Conservation (phyloP, 352 stramenopile genomes). For the Thalassiosira oceanica region DNA sequence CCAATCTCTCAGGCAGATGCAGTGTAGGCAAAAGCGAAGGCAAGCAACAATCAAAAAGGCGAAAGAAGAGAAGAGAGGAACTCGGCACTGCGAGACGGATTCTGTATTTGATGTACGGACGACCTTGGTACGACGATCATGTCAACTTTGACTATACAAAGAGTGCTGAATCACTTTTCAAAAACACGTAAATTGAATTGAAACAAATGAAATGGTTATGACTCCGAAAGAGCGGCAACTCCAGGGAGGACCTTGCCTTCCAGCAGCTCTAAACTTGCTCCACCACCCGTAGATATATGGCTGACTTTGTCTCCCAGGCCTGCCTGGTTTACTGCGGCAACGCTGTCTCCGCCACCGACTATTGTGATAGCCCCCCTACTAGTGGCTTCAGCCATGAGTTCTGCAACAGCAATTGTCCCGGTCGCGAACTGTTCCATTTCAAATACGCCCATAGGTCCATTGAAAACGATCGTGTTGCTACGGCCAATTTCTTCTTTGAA, state of each 20-base stretch:
- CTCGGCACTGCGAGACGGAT: constrained; percentile 9
- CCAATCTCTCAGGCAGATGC: constrained; percentile 20
- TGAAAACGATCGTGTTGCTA: constrained; percentile 75
- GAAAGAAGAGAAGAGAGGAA: too few species aligned
- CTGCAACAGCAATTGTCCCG: constrained; percentile 90
- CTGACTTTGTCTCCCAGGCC: constrained; percentile 90
- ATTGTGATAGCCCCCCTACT: constrained; percentile 72
- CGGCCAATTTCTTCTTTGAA: constrained; percentile 69
- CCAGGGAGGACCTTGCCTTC: constrained; percentile 98
- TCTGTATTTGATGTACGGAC: constrained; percentile 65
- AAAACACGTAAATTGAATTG: too few species aligned
- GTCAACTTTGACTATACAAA: too few species aligned
- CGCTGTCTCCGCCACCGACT: constrained; percentile 91
- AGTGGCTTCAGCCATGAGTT: constrained; percentile 88
- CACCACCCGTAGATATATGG: constrained; percentile 95
- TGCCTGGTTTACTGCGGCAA: constrained; percentile 92
- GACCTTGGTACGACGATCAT: constrained; percentile 63
- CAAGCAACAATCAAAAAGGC: background rate
- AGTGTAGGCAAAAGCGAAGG: background rate
- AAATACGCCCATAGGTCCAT: constrained; percentile 95
- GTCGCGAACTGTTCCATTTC: constrained; percentile 94
- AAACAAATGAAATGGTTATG: constrained; percentile 66
- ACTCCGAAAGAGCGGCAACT: constrained; percentile 92
- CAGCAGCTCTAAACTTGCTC: constrained; percentile 94
- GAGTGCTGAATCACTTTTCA: too few species aligned